A percentile compares a stretch with the other conserved stretches of the same genome.
Conservation (phyloP, 495 filamentous ascomycete species). For the Thozetella sp. region DNA sequence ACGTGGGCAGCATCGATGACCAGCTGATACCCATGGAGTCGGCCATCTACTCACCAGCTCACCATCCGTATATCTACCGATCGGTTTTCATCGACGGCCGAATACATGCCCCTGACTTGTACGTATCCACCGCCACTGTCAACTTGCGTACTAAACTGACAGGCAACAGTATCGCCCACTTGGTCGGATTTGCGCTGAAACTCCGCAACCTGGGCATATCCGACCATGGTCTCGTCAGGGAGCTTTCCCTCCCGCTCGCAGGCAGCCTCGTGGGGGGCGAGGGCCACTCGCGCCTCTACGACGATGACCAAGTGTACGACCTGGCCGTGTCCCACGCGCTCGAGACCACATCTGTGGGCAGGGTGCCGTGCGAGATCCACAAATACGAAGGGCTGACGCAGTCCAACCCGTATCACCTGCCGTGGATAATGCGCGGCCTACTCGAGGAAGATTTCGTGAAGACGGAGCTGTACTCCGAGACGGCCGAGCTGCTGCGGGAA, state of each 20-base stretch:
- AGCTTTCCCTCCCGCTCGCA: slow-evolving; percentile 84
- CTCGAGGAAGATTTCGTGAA: slow-evolving; percentile 92
- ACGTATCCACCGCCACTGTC: slow-evolving; percentile 21
- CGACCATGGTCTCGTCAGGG: slow-evolving; percentile 91
- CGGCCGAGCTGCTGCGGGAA: slow-evolving; percentile 74
- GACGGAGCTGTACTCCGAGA: slow-evolving; percentile 74
- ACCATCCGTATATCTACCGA: slow-evolving; percentile 90
- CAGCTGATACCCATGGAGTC: slow-evolving; percentile 95
- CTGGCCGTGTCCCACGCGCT: slow-evolving; percentile 84
- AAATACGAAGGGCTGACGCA: slow-evolving; percentile 48
- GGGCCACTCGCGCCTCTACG: slow-evolving; percentile 91
- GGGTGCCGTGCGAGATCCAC: slow-evolving; percentile 46
- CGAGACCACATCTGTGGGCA: slow-evolving; percentile 70
- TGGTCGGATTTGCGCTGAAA: slow-evolving; percentile 92
- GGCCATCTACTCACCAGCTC: slow-evolving; percentile 77
- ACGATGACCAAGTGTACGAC: slow-evolving; percentile 86
- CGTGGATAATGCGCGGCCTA: slow-evolving; percentile 91
- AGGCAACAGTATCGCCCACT: slow-evolving; percentile 70
- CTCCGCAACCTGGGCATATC: slow-evolving; percentile 88
- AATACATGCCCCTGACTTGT: slow-evolving; percentile 92
- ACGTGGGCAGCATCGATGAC: slow-evolving; percentile 93
- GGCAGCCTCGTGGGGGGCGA: slow-evolving; percentile 91
- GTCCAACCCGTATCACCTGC: slow-evolving; percentile 83
- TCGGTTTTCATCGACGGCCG: slow-evolving; percentile 94
- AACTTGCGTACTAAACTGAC: slow-evolving; percentile 8